Percentiles rank a stretch among this genome's conserved stretches.
These are phyloP conservation scores for Pythium sukuiense DNA, from an alignment of 352 stramenopile genomes.

Conservation along the genomic window DNA sequence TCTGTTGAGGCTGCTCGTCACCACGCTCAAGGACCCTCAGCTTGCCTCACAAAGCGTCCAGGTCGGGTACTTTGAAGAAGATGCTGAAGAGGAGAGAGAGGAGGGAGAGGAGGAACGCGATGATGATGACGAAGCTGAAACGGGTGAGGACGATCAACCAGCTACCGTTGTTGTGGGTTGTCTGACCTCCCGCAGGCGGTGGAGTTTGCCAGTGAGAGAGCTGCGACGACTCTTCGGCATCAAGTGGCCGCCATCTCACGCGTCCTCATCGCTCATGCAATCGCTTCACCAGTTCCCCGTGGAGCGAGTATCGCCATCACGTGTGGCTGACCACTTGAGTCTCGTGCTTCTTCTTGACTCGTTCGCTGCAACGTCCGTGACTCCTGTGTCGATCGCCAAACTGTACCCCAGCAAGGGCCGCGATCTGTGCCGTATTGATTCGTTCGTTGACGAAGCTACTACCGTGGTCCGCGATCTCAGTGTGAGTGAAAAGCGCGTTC, in stretches of 20 bases:
- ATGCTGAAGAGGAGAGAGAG: slow-evolving; percentile 20
- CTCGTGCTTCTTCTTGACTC: slow-evolving; percentile 81
- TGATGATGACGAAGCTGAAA: slow-evolving; percentile 30
- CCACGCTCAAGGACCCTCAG: slow-evolving; percentile 23
- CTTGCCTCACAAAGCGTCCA: background rate
- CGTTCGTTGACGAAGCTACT: slow-evolving; percentile 34
- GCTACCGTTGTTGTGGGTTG: slow-evolving; percentile 43
- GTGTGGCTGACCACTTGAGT: slow-evolving; percentile 64
- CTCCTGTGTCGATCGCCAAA: slow-evolving; percentile 67
- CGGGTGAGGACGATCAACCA: slow-evolving; percentile 22
- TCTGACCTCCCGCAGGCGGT: slow-evolving; percentile 47
- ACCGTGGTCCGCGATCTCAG: background rate
- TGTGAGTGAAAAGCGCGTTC: slow-evolving; percentile 26
- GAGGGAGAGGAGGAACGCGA: slow-evolving; percentile 33
- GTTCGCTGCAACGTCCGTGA: slow-evolving; percentile 69
- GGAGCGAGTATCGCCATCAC: slow-evolving; percentile 34
- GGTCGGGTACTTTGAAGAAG: slow-evolving; percentile 20
- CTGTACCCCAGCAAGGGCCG: slow-evolving; percentile 53
- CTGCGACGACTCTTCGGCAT: slow-evolving; percentile 43
- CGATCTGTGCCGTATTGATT: slow-evolving; percentile 59
- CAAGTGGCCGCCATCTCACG: slow-evolving; percentile 61
- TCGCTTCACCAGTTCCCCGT: slow-evolving; percentile 43
- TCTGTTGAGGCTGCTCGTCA: slow-evolving; percentile 47
- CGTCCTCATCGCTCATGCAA: slow-evolving; percentile 50
- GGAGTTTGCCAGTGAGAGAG: slow-evolving; percentile 48